These are phyloP conservation scores for Chamaenerion angustifolium DNA, from an alignment of 345 rosid species.

Conservation along the genomic window DNA sequence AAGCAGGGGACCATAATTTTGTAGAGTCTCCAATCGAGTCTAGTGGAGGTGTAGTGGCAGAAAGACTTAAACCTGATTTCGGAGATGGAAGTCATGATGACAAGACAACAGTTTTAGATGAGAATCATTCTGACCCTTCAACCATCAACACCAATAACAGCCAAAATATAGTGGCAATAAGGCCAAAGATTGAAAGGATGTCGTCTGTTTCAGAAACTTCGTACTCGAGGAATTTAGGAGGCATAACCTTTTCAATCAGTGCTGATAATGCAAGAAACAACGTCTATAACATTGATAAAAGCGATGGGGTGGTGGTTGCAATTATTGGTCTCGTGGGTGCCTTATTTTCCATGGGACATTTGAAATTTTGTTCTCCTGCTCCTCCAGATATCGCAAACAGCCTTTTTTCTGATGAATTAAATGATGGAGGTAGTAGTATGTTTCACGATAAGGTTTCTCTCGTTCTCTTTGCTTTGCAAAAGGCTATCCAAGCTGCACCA, in stretches of 20 bases:
- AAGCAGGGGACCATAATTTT: slow-evolving; percentile 50
- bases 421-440: slow-evolving; percentile 73
- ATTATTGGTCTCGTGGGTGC: slow-evolving; percentile 86
- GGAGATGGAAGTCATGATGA: slow-evolving; percentile 28
- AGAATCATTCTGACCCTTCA: slow-evolving; percentile 21
- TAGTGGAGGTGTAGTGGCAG: slow-evolving; percentile 22
- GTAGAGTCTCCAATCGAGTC: slow-evolving; percentile 20
- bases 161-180: slow-evolving; percentile 24
- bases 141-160: too few species aligned
- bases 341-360: slow-evolving; percentile 58
- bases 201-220: slow-evolving; percentile 53
- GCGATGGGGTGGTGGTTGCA: slow-evolving; percentile 84
- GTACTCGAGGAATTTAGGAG: slow-evolving; percentile 56
- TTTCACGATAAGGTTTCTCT: slow-evolving; percentile 91
- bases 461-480: slow-evolving; percentile 82
- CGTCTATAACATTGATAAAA: slow-evolving; percentile 70
- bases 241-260: slow-evolving; percentile 85
- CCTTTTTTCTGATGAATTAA: slow-evolving; percentile 48
- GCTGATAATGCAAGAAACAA: slow-evolving; percentile 96
- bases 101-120: slow-evolving; percentile 23
- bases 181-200: slow-evolving; percentile 34
- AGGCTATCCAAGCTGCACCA: slow-evolving; percentile 89
- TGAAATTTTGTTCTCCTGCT: slow-evolving; percentile 45
- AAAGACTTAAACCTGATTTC: slow-evolving; percentile 26
- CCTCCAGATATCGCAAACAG: slow-evolving; percentile 47